Evolutionary conservation across 805 yeast genomes (phyloP).

Genomic region (Jamesozyma gamospora): DNA sequence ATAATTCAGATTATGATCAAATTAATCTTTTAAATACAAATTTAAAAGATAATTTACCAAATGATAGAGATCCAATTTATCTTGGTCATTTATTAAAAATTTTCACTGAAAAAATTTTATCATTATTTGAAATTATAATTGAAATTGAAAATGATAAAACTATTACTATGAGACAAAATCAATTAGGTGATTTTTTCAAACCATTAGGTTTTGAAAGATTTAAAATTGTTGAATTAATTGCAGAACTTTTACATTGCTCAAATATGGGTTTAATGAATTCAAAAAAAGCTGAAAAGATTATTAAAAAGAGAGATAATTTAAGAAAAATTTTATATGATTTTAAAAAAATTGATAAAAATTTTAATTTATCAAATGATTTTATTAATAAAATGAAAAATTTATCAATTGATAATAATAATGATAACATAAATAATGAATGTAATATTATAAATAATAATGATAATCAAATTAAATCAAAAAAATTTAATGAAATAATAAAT

Average conservation of each 20-base stretch:
- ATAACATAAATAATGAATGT: conserved; percentile 8
- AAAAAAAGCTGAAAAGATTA: conserved; percentile 59
- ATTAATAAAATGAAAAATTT: background rate
- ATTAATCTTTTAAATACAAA: conserved; percentile 69
- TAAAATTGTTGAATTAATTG: conserved; percentile 83
- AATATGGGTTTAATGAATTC: conserved; percentile 89
- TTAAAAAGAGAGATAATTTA: conserved; percentile 41
- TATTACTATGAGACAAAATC: conserved; percentile 44
- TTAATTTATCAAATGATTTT: too few species aligned
- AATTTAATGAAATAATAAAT: conserved; percentile 7
- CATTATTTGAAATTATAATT: conserved; percentile 13
- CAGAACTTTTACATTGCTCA: conserved; percentile 93
- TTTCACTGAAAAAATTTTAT: conserved; percentile 52
- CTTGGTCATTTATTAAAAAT: conserved; percentile 70
- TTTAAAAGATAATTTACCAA: conserved; percentile 77
- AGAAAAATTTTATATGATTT: conserved; percentile 6
- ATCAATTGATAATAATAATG: conserved; percentile 3
- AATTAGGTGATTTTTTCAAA: conserved; percentile 49
- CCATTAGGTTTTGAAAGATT: conserved; percentile 88
- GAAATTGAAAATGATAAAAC: conserved; percentile 16
- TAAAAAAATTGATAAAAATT: too few species aligned
- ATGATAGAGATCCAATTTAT: conserved; percentile 81
- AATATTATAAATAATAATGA: conserved; percentile 10
- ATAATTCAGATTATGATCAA: conserved; percentile 89
- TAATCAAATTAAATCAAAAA: conserved; percentile 12